phyloP scores from a whole-genome alignment of 257 asterid genomes.

The Nicotiana benthamiana region DNA sequence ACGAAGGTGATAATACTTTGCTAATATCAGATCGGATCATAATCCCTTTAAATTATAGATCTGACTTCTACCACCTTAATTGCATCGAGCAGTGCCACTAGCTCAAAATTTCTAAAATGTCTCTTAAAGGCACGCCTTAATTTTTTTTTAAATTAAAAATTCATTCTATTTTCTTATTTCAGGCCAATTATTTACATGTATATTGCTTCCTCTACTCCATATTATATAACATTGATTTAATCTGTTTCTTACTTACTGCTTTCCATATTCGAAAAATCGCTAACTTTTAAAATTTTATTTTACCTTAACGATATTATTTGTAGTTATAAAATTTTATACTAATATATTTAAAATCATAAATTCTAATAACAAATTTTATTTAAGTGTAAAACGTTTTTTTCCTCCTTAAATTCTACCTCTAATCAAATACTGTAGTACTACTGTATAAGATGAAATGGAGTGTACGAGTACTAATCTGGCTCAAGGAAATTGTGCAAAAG shows the following conservation, averaged over 20 bases:
- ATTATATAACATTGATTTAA: no score
- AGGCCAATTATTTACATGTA: background rate
- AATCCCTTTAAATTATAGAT: background rate
- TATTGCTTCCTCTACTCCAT: no score
- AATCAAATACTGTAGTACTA: no score
- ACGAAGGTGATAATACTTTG: background rate
- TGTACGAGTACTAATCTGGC: background rate
- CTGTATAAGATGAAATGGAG: background rate
- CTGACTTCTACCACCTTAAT: conserved; percentile 4
- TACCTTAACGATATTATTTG: no score
- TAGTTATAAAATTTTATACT: no score
- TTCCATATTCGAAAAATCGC: no score
- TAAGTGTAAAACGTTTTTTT: no score
- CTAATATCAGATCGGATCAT: background rate
- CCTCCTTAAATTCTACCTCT: no score
- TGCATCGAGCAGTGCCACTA: background rate
- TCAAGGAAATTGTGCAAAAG: conserved; percentile 14
- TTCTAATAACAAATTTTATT: no score
- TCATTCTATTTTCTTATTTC: background rate
- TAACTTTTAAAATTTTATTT: no score
- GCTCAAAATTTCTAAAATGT: background rate
- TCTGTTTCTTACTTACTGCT: no score
- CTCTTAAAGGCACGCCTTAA: background rate
- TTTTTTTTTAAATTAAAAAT: background rate
- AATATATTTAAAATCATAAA: no score